Evolutionary conservation across 176 grass and related monocot genomes (phyloP).

Genomic region (Rhynchospora breviuscula): DNA sequence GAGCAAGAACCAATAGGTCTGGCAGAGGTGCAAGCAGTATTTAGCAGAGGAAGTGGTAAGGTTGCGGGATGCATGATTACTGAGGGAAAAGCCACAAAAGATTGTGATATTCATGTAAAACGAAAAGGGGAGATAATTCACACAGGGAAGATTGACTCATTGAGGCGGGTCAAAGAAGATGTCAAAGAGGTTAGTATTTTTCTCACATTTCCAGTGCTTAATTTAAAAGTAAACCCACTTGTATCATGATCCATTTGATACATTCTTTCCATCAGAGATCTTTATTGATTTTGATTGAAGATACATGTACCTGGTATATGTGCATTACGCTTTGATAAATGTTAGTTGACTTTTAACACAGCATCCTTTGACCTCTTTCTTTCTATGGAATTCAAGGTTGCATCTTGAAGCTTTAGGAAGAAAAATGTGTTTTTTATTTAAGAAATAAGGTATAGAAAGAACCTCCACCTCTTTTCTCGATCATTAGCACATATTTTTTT

Average conservation of each 20-base stretch:
- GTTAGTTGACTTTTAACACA: not conserved
- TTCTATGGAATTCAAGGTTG: not conserved
- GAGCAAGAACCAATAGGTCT: slow-evolving; percentile 78
- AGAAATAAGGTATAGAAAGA: not conserved
- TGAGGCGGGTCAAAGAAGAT: slow-evolving; percentile 90
- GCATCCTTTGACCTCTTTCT: not conserved
- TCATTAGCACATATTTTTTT: not conserved
- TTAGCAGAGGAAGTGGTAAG: slow-evolving; percentile 86
- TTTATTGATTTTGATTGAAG: slow-evolving; percentile 7
- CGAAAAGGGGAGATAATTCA: slow-evolving; percentile 64
- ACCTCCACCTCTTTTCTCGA: slow-evolving; percentile 1
- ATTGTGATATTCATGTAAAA: slow-evolving; percentile 65
- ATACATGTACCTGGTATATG: not conserved
- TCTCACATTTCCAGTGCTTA: not conserved
- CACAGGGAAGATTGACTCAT: slow-evolving; percentile 63
- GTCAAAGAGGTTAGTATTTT: slow-evolving; percentile 78
- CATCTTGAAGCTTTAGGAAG: not conserved
- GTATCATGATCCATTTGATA: not conserved
- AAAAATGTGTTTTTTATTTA: not conserved
- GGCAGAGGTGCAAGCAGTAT: slow-evolving; percentile 84
- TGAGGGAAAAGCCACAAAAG: slow-evolving; percentile 71
- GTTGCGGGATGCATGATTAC: slow-evolving; percentile 89
- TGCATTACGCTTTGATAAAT: not conserved
- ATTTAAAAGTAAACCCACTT: not conserved
- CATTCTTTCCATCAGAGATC: not conserved